Evolutionary conservation across 1,284 basidiomycete species (phyloP).

Genomic region (Ganoderma meredithae): DNA sequence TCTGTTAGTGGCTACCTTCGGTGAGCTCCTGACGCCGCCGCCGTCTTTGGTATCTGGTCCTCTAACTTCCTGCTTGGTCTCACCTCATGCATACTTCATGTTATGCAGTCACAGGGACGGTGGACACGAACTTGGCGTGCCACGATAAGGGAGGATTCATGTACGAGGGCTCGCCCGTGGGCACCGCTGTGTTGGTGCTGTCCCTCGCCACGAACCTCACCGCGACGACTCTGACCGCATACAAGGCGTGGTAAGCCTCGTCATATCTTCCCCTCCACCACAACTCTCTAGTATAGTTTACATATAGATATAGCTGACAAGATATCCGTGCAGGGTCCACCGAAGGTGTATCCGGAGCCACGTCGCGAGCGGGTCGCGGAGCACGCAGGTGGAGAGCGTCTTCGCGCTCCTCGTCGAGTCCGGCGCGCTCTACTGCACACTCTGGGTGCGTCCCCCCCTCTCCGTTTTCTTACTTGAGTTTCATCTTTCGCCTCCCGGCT

Average conservation of each 20-base stretch:
- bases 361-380: not conserved
- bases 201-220: not conserved
- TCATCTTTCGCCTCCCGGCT: no score
- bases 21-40: not conserved
- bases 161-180: not conserved
- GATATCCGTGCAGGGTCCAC: not conserved
- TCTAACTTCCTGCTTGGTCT: no score
- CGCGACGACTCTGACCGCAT: not conserved
- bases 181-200: not conserved
- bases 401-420: not conserved
- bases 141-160: not conserved
- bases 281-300: no score
- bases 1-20: not conserved
- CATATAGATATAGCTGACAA: not conserved
- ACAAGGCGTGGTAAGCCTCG: not conserved
- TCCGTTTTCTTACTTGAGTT: no score
- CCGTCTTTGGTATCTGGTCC: not conserved
- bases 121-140: not conserved
- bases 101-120: not conserved
- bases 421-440: not conserved
- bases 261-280: not conserved
- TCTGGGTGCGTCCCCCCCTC: not conserved
- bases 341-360: not conserved
- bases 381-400: not conserved
- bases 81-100: not conserved